Conservation (phyloP, 2,329 filamentous ascomycete species). For the Penicillium palitans region DNA sequence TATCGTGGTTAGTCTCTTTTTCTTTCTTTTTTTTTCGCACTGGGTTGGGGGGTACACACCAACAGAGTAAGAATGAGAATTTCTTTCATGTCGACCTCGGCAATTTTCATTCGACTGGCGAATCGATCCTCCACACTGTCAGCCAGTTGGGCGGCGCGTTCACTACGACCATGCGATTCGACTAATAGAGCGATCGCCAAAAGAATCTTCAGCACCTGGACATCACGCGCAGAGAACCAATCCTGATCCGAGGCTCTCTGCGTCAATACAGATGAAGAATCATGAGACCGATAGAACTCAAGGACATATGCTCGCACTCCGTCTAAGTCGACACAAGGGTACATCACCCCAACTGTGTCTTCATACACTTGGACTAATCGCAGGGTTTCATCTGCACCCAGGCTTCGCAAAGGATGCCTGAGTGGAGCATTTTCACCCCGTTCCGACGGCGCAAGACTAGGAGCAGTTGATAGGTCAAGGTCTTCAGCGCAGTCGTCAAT, state of each 20-base stretch:
- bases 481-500: constrained; percentile 23
- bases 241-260: constrained; percentile 27
- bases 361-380: constrained; percentile 76
- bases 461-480: constrained; percentile 19
- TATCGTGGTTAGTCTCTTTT: constrained; percentile 11
- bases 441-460: constrained; percentile 26
- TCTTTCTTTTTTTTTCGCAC: no score
- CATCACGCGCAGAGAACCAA: constrained; percentile 48
- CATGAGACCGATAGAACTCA: constrained; percentile 24
- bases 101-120: constrained; percentile 34
- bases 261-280: background rate
- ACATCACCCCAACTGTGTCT: constrained; percentile 87
- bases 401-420: constrained; percentile 71
- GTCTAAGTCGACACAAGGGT: constrained; percentile 75
- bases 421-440: constrained; percentile 35
- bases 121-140: constrained; percentile 40
- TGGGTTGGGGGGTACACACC: constrained; percentile 15
- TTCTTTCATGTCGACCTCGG: constrained; percentile 43
- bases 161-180: constrained; percentile 74
- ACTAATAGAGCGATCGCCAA: constrained; percentile 73
- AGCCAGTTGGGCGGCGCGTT: constrained; percentile 44
- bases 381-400: constrained; percentile 73
- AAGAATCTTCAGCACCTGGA: constrained; percentile 75
- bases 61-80: constrained; percentile 35
- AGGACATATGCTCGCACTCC: constrained; percentile 56